Conservation (phyloP, 257 asterid species). For the Cynanchum wilfordii region DNA sequence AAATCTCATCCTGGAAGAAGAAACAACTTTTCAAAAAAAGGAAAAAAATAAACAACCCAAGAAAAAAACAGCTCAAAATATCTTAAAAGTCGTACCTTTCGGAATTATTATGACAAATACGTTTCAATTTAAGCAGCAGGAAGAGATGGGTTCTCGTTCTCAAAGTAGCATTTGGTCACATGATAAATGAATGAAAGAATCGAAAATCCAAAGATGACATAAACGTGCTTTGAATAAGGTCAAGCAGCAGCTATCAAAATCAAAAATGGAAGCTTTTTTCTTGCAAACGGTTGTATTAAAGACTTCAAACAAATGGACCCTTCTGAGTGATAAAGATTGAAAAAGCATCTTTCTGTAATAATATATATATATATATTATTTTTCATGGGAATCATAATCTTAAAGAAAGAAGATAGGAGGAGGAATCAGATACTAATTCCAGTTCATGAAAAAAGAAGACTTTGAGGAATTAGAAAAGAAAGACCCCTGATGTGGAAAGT, state of each 20-base stretch:
- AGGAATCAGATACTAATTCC: conserved; percentile 1
- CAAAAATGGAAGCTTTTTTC: not conserved
- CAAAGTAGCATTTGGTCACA: not conserved
- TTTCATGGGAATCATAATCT: not conserved
- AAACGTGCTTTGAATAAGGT: not conserved
- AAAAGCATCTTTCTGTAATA: not conserved
- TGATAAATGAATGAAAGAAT: not conserved
- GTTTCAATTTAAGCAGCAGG: not conserved
- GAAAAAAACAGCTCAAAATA: not conserved
- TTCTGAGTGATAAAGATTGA: not conserved
- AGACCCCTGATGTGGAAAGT: not conserved
- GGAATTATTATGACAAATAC: not conserved
- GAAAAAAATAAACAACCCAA: not conserved
- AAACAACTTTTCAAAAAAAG: not conserved
- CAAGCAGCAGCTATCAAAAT: not conserved
- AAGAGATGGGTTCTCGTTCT: not conserved
- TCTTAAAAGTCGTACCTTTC: not conserved
- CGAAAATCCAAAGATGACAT: not conserved
- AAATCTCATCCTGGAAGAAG: not conserved
- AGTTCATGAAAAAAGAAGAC: not conserved
- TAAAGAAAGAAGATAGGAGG: not conserved
- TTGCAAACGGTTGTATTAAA: not conserved
- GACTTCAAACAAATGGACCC: not conserved
- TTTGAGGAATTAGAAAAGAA: not conserved
- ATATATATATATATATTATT: no score